phyloP scores from a whole-genome alignment of 1,284 basidiomycete species.

The Wolfiporia cocos region DNA sequence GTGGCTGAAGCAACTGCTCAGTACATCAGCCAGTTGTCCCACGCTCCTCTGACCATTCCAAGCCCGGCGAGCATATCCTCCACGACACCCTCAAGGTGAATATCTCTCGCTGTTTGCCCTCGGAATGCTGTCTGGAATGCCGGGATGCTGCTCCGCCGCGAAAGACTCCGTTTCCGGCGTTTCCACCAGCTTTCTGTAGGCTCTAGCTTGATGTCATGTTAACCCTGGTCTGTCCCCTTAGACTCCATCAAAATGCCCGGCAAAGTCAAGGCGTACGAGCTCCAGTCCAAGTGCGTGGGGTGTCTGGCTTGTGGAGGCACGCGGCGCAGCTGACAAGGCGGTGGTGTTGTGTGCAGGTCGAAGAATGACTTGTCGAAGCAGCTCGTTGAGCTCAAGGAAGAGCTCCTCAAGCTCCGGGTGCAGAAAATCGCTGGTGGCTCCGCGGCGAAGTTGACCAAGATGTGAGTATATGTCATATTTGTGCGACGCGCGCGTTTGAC shows the following conservation, averaged over 20 bases:
- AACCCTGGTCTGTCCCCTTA: constrained; percentile 12
- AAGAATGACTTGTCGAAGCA: constrained; percentile 98
- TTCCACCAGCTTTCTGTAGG: constrained; percentile 4
- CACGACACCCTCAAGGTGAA: constrained; percentile 31
- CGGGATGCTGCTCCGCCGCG: constrained; percentile 7
- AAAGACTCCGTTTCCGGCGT: constrained; percentile 3
- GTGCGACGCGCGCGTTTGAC: neutral
- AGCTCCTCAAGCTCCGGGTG: constrained; percentile 91
- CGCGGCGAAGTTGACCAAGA: constrained; percentile 94
- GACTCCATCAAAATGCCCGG: constrained; percentile 60
- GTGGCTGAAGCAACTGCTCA: constrained; percentile 27
- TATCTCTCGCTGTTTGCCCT: constrained; percentile 13
- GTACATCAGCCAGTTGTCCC: constrained; percentile 19
- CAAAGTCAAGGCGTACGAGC: constrained; percentile 96
- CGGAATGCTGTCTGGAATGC: constrained; percentile 6
- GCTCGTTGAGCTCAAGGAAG: constrained; percentile 91
- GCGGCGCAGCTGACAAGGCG: neutral
- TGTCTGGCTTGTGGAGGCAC: constrained; percentile 4
- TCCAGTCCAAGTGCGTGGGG: constrained; percentile 86
- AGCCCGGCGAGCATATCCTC: constrained; percentile 22
- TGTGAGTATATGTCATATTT: constrained; percentile 62
- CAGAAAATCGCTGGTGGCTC: constrained; percentile 98
- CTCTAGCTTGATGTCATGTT: constrained; percentile 4
- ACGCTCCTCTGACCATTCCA: constrained; percentile 23
- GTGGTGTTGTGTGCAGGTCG: constrained; percentile 52